Percentiles rank a stretch among this genome's conserved stretches.
phyloP scores from a whole-genome alignment of 2,329 filamentous ascomycete species.

The Teratosphaeria nubilosa region DNA sequence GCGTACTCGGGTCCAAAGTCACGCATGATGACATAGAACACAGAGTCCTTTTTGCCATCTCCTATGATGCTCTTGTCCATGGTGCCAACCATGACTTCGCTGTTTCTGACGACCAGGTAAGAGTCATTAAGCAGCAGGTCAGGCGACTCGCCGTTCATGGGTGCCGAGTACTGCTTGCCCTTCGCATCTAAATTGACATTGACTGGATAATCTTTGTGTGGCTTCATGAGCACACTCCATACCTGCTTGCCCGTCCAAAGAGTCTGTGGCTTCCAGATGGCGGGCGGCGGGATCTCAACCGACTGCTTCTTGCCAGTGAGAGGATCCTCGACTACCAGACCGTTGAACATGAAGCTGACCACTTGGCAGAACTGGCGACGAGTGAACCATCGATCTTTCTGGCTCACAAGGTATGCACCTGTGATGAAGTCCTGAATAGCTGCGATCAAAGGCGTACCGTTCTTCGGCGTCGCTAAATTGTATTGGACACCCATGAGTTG shows the following conservation, averaged over 20 bases:
- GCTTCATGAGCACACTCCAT: slow-evolving; percentile 83
- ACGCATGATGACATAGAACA: slow-evolving; percentile 93
- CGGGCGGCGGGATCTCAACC: slow-evolving; percentile 77
- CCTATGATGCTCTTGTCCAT: slow-evolving; percentile 99
- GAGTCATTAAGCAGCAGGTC: slow-evolving; percentile 66
- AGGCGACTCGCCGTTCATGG: slow-evolving; percentile 53
- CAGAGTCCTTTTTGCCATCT: slow-evolving; percentile 90
- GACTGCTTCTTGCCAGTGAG: slow-evolving; percentile 43
- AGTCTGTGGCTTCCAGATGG: slow-evolving; percentile 72
- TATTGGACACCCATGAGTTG: slow-evolving; percentile 97
- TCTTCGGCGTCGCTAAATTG: slow-evolving; percentile 91
- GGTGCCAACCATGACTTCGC: slow-evolving; percentile 89
- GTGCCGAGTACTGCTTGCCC: slow-evolving; percentile 68
- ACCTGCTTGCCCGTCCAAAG: slow-evolving; percentile 97
- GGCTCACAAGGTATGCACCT: slow-evolving; percentile 79
- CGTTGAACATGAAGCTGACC: slow-evolving; percentile 88
- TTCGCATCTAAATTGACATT: slow-evolving; percentile 88
- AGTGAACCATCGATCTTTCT: slow-evolving; percentile 88
- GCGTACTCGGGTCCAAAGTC: slow-evolving; percentile 88
- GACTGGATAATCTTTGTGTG: slow-evolving; percentile 73
- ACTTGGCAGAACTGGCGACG: slow-evolving; percentile 80
- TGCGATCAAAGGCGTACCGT: slow-evolving; percentile 94
- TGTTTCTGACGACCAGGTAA: slow-evolving; percentile 89
- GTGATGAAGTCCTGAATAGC: slow-evolving; percentile 99
- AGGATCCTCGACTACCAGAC: slow-evolving; percentile 43